These are phyloP conservation scores for Russula sp. DNA, from an alignment of 768 basidiomycete species.

Conservation along the genomic window DNA sequence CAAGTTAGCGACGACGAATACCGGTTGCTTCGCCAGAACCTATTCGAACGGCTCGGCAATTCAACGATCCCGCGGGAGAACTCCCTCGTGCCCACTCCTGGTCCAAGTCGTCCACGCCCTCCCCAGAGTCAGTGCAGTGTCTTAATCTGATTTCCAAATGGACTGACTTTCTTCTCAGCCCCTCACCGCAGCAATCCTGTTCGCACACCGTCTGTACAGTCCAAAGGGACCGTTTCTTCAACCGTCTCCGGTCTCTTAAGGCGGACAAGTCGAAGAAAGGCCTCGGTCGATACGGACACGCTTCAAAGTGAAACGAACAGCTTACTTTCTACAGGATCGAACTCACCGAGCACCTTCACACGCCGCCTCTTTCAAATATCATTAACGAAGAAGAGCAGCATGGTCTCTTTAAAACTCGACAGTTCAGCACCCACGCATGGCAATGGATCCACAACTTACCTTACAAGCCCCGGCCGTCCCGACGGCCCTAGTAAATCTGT, in stretches of 20 bases:
- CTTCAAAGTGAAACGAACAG: conserved; percentile 34
- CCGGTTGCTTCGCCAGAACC: conserved; percentile 74
- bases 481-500: conserved; percentile 29
- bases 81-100: conserved; percentile 57
- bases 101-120: conserved; percentile 18
- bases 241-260: conserved; percentile 40
- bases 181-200: conserved; percentile 29
- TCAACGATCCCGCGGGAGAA: conserved; percentile 58
- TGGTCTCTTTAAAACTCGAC: conserved; percentile 48
- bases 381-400: conserved; percentile 51
- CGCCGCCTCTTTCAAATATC: conserved; percentile 36
- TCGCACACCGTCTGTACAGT: conserved; percentile 37
- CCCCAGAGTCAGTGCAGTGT: conserved; percentile 11
- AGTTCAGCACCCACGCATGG: conserved; percentile 44
- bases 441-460: conserved; percentile 29
- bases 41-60: conserved; percentile 75
- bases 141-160: not conserved
- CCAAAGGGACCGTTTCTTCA: conserved; percentile 38
- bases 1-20: conserved; percentile 76
- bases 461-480: conserved; percentile 34
- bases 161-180: conserved; percentile 29
- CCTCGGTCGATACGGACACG: conserved; percentile 30
- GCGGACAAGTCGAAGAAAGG: conserved; percentile 35
- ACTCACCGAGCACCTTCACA: conserved; percentile 30
- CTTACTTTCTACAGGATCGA: conserved; percentile 34